A percentile compares a stretch with the other conserved stretches of the same genome.
phyloP scores from a whole-genome alignment of 345 rosid species.

The Ailanthus altissimus region DNA sequence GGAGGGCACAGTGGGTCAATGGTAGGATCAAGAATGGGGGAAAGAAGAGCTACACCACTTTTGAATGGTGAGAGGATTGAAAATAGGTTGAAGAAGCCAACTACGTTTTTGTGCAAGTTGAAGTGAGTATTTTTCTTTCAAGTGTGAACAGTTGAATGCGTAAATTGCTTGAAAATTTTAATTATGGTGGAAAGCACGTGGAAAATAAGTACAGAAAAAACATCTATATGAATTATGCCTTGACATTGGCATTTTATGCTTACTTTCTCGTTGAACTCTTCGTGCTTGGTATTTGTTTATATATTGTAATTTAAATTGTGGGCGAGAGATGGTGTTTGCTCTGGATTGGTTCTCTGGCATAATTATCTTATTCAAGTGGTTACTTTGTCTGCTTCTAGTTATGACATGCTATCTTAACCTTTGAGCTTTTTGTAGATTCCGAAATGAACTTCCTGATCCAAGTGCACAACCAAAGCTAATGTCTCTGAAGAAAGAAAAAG shows the following conservation, averaged over 20 bases:
- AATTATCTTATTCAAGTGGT: not conserved
- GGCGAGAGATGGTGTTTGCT: not conserved
- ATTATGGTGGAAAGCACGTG: not conserved
- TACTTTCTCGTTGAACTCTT: not conserved
- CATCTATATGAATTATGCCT: not conserved
- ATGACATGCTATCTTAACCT: conserved; percentile 14
- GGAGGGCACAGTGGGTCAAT: conserved; percentile 66
- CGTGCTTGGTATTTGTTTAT: conserved; percentile 2
- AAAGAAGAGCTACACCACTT: conserved; percentile 71
- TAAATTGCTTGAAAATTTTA: not conserved
- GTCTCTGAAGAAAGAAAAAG: conserved; percentile 78
- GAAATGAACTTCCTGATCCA: conserved; percentile 98
- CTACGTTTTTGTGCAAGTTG: conserved; percentile 97
- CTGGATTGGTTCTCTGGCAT: conserved; percentile 10
- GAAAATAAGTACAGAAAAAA: too few relatives aligned
- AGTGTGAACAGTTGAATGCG: not conserved
- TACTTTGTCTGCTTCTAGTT: not conserved
- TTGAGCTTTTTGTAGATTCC: conserved; percentile 57
- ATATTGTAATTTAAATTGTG: not conserved
- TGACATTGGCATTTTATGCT: not conserved
- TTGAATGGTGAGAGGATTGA: conserved; percentile 74
- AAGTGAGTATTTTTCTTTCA: conserved; percentile 60
- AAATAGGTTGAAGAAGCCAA: conserved; percentile 96
- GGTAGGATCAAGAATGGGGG: conserved; percentile 74
- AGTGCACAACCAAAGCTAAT: conserved; percentile 87